Evolutionary conservation across 768 basidiomycete genomes (phyloP), one percentile per base, ranked within the genome.

Genomic region (Tephrocybe sp.): DNA sequence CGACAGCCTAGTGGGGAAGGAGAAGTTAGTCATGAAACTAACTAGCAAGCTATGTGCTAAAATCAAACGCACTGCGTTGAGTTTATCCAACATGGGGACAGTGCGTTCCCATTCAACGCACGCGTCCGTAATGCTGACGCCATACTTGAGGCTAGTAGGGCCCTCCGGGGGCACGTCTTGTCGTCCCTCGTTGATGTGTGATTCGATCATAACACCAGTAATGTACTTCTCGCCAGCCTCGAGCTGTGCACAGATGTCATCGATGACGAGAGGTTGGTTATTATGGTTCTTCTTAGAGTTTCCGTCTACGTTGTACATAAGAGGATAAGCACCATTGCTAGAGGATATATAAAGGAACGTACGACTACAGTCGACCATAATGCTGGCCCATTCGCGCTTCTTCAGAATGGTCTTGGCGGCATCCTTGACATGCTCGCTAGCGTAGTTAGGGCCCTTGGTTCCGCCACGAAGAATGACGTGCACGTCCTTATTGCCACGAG

Each of bases 131-230:
- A 96, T 94, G 55, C 84, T 87, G 48, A 95, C 82, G 47, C 91
- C 91, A 51, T 85, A 73, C 67, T 88, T 91, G 58, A 94, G 78
- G 8, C 65, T 79, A 14, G 70, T 57, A 0, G 87, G 85, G 6
- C 93, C 89, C 38, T 72, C 76, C 2, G 76, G 57, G 2, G 96
- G 94, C 12, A 96, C 89, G 59, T 93, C 89, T 72, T 99, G 96
- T 53, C 85, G 75, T 16, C 96, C 96, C 44, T 85, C 87, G 63
- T 89, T 87, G 69, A 99, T 85, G 68, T 98, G 89, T 11, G 87
- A 90, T 72, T 99, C 96, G 65, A 99, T 82, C 96, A 99, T 98
- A 51, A 98, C 92, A 40, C 96, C 96, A 4, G 91, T 91, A 68
- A 99, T 87, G 60, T 77, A 74, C 51, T 67, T 75, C 54, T 83